phyloP scores from a whole-genome alignment of 208 protist species.

The Naegleria gruberi region DNA sequence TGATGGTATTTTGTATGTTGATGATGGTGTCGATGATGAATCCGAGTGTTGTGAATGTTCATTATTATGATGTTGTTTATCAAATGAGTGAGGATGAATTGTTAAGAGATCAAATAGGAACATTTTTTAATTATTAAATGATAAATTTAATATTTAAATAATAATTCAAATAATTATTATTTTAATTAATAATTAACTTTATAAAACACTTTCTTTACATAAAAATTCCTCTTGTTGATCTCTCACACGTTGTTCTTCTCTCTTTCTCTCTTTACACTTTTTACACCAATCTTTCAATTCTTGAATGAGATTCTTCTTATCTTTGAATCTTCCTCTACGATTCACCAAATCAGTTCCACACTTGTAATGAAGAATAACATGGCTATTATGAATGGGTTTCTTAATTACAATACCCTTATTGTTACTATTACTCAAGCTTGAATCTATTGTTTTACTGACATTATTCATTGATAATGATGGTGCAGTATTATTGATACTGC shows the following conservation, averaged over 20 bases:
- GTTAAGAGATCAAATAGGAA: too few relatives aligned
- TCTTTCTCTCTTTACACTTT: background rate
- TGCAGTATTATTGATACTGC: background rate
- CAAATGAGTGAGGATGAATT: too few relatives aligned
- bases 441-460: background rate
- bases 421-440: background rate
- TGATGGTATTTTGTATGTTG: too few relatives aligned
- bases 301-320: background rate
- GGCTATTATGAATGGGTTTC: background rate
- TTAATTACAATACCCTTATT: background rate
- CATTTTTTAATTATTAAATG: too few relatives aligned
- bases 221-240: background rate
- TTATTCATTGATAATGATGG: background rate
- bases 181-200: background rate
- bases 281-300: slow-evolving; percentile 1
- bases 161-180: too few relatives aligned
- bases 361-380: background rate
- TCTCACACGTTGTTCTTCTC: background rate
- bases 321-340: background rate
- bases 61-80: too few relatives aligned
- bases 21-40: background rate
- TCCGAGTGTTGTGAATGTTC: background rate
- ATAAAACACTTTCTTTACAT: background rate
- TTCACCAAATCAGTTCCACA: background rate
- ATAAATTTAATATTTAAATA: too few relatives aligned